Base-by-base conservation (phyloP, 306 rosid species). In the Cicer bijugum region DNA sequence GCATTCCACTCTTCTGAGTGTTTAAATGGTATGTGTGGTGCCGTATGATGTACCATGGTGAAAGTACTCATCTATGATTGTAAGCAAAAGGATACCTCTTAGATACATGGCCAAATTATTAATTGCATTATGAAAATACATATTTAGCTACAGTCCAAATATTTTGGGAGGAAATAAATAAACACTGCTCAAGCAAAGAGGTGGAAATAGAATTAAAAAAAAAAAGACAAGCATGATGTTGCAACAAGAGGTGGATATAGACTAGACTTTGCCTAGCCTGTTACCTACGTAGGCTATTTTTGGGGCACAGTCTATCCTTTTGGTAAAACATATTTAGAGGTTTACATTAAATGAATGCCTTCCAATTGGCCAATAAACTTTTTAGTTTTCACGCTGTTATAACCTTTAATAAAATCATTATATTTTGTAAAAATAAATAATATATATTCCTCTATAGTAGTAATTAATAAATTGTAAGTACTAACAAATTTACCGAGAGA, bases 31-130 rank as follows among this genome's bases (percentile, higher is more conserved):
- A 91, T 91, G 78, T 94, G 99, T 0, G 99, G 96, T 43, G 99
- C 97, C 4, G 97, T 91, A 82, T 94, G 99, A 81, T 91, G 97
- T 45, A 94, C 99, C 99, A 94, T 91, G 69, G 97, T 94, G 91
- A 94, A 94, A 74, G 95, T 89, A 77, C 97, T 94, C 97, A 94
- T 94, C 99, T 94, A 75, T 40, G 44, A 58, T 37, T 33, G 47
- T 43, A 71, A 70, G 14, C 16, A 75, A 79, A 85, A 77, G 3
- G 33, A 66, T 33, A 67, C 48, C 59, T 57, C 63, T 84, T 81
- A 78, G 79, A 74, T 73, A 75, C 19, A 69, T 42, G 23, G 47
- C 42, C 46, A 43, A 7, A 39, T 43, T 23, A 71, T 55, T 33
- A 43, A 11, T 20, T 53, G 45, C 45, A 72, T 65, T 64, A 76